These are phyloP conservation scores for Physocladia obscura DNA, from an alignment of 192 early-diverging fungal genomes.

Conservation along the genomic window DNA sequence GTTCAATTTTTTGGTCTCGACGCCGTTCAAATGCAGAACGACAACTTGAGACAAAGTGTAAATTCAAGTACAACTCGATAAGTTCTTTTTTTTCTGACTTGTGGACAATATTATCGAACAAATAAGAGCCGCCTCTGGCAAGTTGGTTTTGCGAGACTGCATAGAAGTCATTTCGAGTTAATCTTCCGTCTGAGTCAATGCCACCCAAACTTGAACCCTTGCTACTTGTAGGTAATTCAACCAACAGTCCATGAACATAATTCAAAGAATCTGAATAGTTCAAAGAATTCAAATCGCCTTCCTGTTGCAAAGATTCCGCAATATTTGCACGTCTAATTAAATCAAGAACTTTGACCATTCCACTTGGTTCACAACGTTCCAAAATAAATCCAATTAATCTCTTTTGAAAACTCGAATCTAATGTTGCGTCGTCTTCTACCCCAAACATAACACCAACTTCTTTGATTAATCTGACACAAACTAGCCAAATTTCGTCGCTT, in stretches of 20 bases:
- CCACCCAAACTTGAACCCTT: not conserved
- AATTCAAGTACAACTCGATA: conserved; percentile 10
- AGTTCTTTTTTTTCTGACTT: not conserved
- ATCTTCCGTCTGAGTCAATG: not conserved
- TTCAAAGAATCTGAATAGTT: conserved; percentile 5
- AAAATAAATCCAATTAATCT: conserved; percentile 20
- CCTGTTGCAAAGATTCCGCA: not conserved
- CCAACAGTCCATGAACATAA: conserved; percentile 12
- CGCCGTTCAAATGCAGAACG: conserved; percentile 5
- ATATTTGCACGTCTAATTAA: not conserved
- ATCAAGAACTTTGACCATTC: conserved; percentile 22
- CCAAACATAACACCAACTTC: not conserved
- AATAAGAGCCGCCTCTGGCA: not conserved
- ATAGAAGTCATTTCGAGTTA: conserved; percentile 4
- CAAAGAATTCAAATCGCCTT: not conserved
- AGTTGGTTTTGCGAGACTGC: not conserved
- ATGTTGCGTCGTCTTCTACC: not conserved
- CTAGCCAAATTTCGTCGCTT: conserved; percentile 33
- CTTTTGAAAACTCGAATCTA: not conserved
- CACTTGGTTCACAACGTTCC: conserved; percentile 19
- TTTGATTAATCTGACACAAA: conserved; percentile 25
- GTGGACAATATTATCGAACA: not conserved
- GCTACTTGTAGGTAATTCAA: not conserved
- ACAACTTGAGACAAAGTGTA: conserved; percentile 4
- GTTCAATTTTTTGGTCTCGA: not conserved